phyloP scores from a whole-genome alignment of 495 filamentous ascomycete genomes.

The Melanomma pulvis-pyrius region DNA sequence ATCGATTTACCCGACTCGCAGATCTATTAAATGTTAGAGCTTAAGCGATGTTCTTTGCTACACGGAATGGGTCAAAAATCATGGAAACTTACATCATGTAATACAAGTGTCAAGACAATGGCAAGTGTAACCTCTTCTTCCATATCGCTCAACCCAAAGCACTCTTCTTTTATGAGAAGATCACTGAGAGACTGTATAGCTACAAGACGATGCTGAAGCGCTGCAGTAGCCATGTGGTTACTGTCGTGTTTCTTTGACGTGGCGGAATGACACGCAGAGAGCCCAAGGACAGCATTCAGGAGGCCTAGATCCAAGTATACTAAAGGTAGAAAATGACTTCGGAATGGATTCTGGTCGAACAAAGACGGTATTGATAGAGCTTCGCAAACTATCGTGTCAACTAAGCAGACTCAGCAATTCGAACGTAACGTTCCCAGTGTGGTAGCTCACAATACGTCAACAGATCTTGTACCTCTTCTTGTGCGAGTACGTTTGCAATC shows the following conservation, averaged over 20 bases:
- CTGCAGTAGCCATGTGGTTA: background rate
- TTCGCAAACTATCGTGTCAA: background rate
- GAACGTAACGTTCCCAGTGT: background rate
- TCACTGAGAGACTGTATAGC: slow-evolving; percentile 5
- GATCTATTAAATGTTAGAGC: background rate
- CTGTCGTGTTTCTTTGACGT: background rate
- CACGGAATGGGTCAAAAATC: background rate
- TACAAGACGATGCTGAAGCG: slow-evolving; percentile 2
- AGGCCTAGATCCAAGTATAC: background rate
- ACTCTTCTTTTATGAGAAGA: slow-evolving; percentile 1
- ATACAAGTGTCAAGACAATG: background rate
- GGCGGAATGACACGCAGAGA: slow-evolving; percentile 3
- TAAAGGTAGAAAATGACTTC: background rate
- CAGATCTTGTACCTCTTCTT: slow-evolving; percentile 1
- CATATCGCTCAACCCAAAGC: background rate
- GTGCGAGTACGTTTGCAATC: background rate
- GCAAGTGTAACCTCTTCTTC: slow-evolving; percentile 14
- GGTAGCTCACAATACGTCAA: slow-evolving; percentile 3
- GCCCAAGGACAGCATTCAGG: slow-evolving; percentile 6
- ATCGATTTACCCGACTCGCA: slow-evolving; percentile 10
- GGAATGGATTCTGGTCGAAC: background rate
- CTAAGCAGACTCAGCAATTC: background rate
- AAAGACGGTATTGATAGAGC: background rate
- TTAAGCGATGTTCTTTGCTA: background rate
- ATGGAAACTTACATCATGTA: slow-evolving; percentile 2